Base-by-base conservation (phyloP, 345 rosid genomes). In the Pugionium dolabratum region DNA sequence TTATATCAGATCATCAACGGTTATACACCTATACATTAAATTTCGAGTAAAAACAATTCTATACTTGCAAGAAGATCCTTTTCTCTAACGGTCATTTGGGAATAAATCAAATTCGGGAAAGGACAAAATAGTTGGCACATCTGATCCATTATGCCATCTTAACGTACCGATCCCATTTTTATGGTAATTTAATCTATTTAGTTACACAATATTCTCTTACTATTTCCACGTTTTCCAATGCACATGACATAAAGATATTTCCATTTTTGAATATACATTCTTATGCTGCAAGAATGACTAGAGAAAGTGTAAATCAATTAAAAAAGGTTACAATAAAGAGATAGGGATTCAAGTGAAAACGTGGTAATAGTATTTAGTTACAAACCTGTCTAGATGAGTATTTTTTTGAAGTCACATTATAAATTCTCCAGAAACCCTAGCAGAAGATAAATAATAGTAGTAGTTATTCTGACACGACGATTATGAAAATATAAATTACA, bases 401-500 rank as follows among this genome's bases (percentile, higher is more conserved):
- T 25, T 63, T 48, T 48, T 64, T 49, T 34, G 37, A 42, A 64
- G 71, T 72, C 58, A 49, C 70, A 71, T 49, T 5, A 72, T 49
- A 42, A 49, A 54, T 31, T 50, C 69, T 47, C 44, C 62, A 62
- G 9, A 64, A 71, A 8, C 64, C 64, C 56, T 62, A 62, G 53
- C 35, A 39, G 46, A 53, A 2, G 43, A 70, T 54, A 18, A 32
- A 62, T 28, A 42, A 34, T 34, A 49, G 5, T 34, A 48, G 65
- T 64, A 64, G 34, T 50, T 42, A 51, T 72, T 72, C 43, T 51
- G 66, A 72, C 76, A 65, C 76, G 43, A 59, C 26, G 62, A 59
- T 59, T 35, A 72, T 65, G 58, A 67, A 63, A 70, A 58, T 58
- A 72, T 72, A 65, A 59, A 65, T 66, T 72, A 72, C 76, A 72